Evolutionary conservation across 2,329 filamentous ascomycete species (phyloP).

Genomic region (Alternaria viburni): DNA sequence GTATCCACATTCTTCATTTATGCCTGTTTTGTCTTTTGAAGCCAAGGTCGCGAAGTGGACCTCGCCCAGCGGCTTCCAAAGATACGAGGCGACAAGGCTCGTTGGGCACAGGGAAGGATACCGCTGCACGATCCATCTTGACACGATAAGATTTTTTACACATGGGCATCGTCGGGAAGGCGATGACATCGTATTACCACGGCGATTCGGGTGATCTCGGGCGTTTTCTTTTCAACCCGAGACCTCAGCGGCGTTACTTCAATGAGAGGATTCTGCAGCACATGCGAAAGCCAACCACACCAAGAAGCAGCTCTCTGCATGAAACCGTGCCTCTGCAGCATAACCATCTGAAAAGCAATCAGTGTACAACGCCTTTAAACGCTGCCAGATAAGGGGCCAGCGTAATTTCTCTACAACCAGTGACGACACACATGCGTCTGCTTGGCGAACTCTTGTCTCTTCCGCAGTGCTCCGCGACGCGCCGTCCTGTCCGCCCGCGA

Average conservation of each 20-base stretch:
- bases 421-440: not conserved
- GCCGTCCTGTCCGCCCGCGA: slow-evolving; percentile 1
- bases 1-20: not conserved
- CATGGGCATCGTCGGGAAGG: not conserved
- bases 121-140: not conserved
- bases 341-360: not conserved
- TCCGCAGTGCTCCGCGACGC: slow-evolving; percentile 1
- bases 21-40: not conserved
- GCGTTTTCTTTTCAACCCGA: not conserved
- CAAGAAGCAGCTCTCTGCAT: not conserved
- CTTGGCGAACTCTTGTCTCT: slow-evolving; percentile 1
- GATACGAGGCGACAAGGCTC: not conserved
- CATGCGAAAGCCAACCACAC: not conserved
- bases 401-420: not conserved
- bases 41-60: not conserved
- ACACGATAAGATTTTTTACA: not conserved
- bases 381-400: not conserved
- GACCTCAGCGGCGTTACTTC: not conserved
- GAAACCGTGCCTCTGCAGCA: not conserved
- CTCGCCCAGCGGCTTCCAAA: not conserved
- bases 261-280: not conserved
- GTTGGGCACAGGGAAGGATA: not conserved
- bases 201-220: not conserved
- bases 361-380: not conserved
- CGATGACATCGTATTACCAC: not conserved